Evolutionary conservation across 305 asterid genomes (phyloP).

Genomic region (Fraxinus angustifolia): DNA sequence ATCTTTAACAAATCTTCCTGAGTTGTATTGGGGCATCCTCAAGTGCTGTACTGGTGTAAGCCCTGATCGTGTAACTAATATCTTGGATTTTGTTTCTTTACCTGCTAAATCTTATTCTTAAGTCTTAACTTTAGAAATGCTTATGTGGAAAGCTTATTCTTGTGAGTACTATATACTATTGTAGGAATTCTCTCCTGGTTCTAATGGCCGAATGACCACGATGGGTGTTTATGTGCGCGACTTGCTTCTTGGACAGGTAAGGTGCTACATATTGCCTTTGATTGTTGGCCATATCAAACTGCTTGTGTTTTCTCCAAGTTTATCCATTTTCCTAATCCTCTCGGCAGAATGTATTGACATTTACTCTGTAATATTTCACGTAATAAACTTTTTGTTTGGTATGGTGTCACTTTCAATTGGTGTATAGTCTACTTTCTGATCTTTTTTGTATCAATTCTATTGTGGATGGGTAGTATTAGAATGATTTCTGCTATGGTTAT

Average conservation of each 20-base stretch:
- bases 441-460: not conserved
- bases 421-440: not conserved
- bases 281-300: slow-evolving; percentile 14
- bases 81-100: slow-evolving; percentile 12
- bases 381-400: not conserved
- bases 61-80: slow-evolving; percentile 13
- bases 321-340: not conserved
- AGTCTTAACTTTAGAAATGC: slow-evolving; percentile 5
- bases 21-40: slow-evolving; percentile 19
- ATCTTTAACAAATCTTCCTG: not conserved
- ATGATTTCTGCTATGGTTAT: not conserved
- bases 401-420: not conserved
- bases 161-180: slow-evolving; percentile 5
- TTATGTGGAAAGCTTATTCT: slow-evolving; percentile 10
- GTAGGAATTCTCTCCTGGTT: slow-evolving; percentile 96
- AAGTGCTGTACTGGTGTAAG: slow-evolving; percentile 7
- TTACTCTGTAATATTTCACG: not conserved
- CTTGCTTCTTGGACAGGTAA: slow-evolving; percentile 94
- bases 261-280: slow-evolving; percentile 10
- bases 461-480: not conserved
- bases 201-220: slow-evolving; percentile 80
- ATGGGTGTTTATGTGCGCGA: slow-evolving; percentile 95
- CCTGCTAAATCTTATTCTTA: slow-evolving; percentile 1
- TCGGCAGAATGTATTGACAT: not conserved
- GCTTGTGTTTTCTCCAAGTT: not conserved